Evolutionary conservation across 1,284 basidiomycete species (phyloP), one percentile per base, ranked within the genome.

Genomic region (Apiotrichum domesticum): DNA sequence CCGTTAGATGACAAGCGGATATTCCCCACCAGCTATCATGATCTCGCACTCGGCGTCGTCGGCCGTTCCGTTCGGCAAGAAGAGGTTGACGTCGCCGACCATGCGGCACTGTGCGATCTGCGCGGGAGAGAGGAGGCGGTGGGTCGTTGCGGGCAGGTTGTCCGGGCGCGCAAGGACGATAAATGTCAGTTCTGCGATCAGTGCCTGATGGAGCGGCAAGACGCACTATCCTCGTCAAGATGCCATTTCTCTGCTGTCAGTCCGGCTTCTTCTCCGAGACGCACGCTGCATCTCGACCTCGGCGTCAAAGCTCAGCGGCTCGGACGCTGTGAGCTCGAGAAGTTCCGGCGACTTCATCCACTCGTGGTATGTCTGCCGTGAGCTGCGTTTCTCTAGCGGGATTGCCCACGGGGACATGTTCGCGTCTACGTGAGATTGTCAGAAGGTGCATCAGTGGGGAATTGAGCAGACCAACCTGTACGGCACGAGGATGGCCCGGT

Each of bases 261-360:
- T 35, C 7, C 53, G n/a, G 13, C 10, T n/a, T n/a, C 15, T 11
- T 15, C 7, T 29, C 2, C 15, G 34, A n/a, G 9, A 78, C 84
- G 55, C 67, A 91, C 90, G 79, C 74, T 97, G 93, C 93, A 98
- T 97, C 21, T 87, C 87, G 63, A 87, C 87, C 69, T 97, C 95
- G 69, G 95, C 84, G 53, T 88, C 85, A 9, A 93, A 77, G 0
- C 81, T 83, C 41, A 98, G 80, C 6, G 86, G 85, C 67, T 96
- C 92, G 55, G 88, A 92, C 1, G 93, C 92, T 0, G 92, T 98
- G 37, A 87, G 79, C 61, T 85, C 81, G 51, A 86, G 82, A 51
- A 98, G 78, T 61, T 85, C 83, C 13, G 83, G 81, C 71, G 84
- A 83, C 48, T 83, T 79, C 94, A 98, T 96, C 94, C 94, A 98